Percentiles rank a stretch among this genome's conserved stretches.
Evolutionary conservation across 768 basidiomycete species (phyloP).

Genomic region (Strobilomyces dryophilus): DNA sequence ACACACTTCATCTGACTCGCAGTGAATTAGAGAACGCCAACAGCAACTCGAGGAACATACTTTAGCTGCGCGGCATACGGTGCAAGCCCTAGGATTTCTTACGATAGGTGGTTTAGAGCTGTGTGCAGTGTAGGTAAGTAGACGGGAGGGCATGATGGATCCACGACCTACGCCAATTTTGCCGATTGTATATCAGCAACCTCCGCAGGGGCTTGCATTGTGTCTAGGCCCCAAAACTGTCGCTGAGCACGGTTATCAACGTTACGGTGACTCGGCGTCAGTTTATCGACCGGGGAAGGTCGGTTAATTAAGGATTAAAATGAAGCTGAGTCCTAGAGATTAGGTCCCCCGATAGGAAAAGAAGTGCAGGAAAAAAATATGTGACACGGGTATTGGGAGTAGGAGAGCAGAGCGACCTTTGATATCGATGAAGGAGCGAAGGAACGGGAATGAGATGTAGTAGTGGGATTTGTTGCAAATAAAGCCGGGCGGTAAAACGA

Average conservation of each 20-base stretch:
- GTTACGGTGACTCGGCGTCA: constrained; percentile 39
- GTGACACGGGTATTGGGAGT: constrained; percentile 4
- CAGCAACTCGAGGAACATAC: constrained; percentile 33
- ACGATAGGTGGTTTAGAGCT: constrained; percentile 43
- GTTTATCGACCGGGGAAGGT: constrained; percentile 39
- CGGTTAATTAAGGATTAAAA: constrained; percentile 37
- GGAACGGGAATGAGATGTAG: constrained; percentile 26
- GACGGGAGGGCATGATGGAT: constrained; percentile 4
- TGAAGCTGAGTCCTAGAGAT: constrained; percentile 17
- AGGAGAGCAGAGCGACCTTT: constrained; percentile 11
- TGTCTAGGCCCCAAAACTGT: constrained; percentile 14
- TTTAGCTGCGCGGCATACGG: constrained; percentile 82
- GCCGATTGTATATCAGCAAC: constrained; percentile 28
- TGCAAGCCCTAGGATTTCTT: constrained; percentile 64
- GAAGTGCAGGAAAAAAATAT: constrained; percentile 1
- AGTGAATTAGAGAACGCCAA: constrained; percentile 15
- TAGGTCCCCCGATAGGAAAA: background rate
- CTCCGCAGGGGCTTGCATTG: constrained; percentile 29
- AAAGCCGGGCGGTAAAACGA: constrained; percentile 37
- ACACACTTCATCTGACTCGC: constrained; percentile 80
- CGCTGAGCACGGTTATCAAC: constrained; percentile 33
- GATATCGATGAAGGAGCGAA: constrained; percentile 32
- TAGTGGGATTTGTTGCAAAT: constrained; percentile 39
- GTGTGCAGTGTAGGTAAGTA: constrained; percentile 8
- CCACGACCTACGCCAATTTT: constrained; percentile 24